Evolutionary conservation across 2,329 filamentous ascomycete species (phyloP).

Genomic region (Colletotrichum sp.): DNA sequence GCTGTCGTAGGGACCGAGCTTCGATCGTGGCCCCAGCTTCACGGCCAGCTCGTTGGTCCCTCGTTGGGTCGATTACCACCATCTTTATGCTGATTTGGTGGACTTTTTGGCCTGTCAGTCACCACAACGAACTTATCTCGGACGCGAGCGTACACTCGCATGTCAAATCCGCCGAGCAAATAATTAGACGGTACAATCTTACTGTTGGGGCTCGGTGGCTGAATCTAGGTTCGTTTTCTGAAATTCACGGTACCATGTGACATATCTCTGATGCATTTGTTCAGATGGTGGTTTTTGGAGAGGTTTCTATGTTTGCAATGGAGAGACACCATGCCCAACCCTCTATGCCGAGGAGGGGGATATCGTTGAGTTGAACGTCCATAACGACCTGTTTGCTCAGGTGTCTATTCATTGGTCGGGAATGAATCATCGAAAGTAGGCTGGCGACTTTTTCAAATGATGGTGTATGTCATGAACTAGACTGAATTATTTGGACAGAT

Average conservation of each 20-base stretch:
- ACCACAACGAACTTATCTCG: background rate
- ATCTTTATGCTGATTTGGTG: background rate
- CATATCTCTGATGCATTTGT: background rate
- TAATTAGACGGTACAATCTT: background rate
- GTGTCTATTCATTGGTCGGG: conserved; percentile 6
- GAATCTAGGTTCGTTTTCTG: background rate
- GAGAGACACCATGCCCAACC: background rate
- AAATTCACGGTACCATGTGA: rapidly evolving
- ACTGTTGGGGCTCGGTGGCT: background rate
- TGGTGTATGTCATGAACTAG: background rate
- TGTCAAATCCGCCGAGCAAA: background rate
- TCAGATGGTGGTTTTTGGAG: conserved; percentile 4
- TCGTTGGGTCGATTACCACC: background rate
- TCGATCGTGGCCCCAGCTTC: background rate
- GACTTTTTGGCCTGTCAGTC: background rate
- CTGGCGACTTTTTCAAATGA: rapidly evolving
- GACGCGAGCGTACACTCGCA: background rate
- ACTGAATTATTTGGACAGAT: background rate
- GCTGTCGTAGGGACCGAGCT: background rate
- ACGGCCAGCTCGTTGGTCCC: background rate
- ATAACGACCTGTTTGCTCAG: background rate
- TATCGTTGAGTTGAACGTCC: conserved; percentile 2
- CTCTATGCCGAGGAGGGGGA: background rate
- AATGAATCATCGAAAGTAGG: background rate
- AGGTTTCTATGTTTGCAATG: conserved; percentile 4